Conservation (phyloP, 2,329 filamentous ascomycete species). For the Westerdykella sp. region DNA sequence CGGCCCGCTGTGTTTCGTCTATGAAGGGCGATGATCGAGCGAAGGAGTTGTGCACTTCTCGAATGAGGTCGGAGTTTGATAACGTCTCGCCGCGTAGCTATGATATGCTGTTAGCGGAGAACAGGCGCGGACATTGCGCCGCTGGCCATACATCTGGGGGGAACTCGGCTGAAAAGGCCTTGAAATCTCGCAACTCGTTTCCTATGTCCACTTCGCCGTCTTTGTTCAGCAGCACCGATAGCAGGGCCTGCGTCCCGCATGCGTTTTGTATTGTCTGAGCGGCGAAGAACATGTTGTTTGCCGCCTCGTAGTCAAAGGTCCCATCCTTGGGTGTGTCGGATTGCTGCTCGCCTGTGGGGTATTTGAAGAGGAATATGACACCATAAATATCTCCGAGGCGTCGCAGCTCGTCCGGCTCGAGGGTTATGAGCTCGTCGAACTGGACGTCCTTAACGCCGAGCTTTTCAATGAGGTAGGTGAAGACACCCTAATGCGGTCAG, state of each 20-base stretch:
- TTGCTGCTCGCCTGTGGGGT: constrained; percentile 64
- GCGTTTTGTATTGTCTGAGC: constrained; percentile 98
- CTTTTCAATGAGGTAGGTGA: constrained; percentile 89
- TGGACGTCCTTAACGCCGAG: constrained; percentile 91
- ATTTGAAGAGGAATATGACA: constrained; percentile 99
- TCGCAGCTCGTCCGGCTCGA: constrained; percentile 69
- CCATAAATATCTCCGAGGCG: constrained; percentile 66
- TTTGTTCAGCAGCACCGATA: constrained; percentile 88
- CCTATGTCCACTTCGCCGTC: constrained; percentile 66
- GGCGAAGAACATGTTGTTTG: constrained; percentile 83
- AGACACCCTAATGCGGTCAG: constrained; percentile 64
- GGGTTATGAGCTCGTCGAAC: constrained; percentile 89
- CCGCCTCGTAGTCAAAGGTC: constrained; percentile 67
- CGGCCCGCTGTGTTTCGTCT: constrained; percentile 74
- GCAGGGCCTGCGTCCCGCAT: constrained; percentile 90
- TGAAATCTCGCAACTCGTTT: constrained; percentile 64
- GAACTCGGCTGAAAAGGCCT: constrained; percentile 80
- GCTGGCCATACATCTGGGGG: constrained; percentile 49
- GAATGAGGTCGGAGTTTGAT: constrained; percentile 56
- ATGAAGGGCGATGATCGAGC: constrained; percentile 83
- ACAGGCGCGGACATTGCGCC: background rate
- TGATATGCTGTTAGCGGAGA: background rate
- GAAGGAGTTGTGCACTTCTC: constrained; percentile 79
- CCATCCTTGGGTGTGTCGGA: constrained; percentile 70
- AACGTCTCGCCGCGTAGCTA: constrained; percentile 65